Base-by-base conservation (phyloP, 2,329 filamentous ascomycete species). In the Stachybotrys echinatus region DNA sequence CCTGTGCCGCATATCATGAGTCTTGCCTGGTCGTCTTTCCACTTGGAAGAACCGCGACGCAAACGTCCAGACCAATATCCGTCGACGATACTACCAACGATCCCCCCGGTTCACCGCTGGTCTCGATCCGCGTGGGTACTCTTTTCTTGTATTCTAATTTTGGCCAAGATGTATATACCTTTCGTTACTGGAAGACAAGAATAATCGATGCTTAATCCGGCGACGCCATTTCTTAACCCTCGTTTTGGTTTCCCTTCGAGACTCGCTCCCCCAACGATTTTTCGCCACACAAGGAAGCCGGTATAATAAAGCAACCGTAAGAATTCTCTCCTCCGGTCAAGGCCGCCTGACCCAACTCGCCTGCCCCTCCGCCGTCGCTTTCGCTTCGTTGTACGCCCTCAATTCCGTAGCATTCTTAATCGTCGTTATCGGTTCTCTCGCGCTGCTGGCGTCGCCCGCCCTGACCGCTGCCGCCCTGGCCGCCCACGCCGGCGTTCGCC, bases 371-470 rank as follows among this genome's bases (percentile, higher is more conserved):
- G 27, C 7, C 7, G 12, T 31, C 27, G 7, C 27, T 31, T 51
- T 50, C 49, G 47, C 48, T 47, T 51, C 42, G 52, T 58, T 48
- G 23, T 57, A 53, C 18, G 48, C 42, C 53, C 52, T 50, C 47
- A 50, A 45, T 23, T 51, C 31, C 27, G 27, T 31, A 12, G 6
- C 27, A 12, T 31, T 45, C 45, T 42, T 73, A 81, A 59, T 83
- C 79, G 57, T 81, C 78, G 61, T 81, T 76, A 55, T 83, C 76
- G 55, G 74, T 77, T 58, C 76, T 68, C 66, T 78, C 72, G 37
- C 68, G 71, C 56, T 65, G 66, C 62, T 70, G 70, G 56, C 65
- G 67, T 52, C 67, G 66, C 42, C 61, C 58, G 38, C 60, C 57
- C 19, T 22, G 21, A 21, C 60, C 61, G 49, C 57, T 59, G 27